Base-by-base conservation (phyloP, 2,329 filamentous ascomycete species). In the Claviceps paspali region DNA sequence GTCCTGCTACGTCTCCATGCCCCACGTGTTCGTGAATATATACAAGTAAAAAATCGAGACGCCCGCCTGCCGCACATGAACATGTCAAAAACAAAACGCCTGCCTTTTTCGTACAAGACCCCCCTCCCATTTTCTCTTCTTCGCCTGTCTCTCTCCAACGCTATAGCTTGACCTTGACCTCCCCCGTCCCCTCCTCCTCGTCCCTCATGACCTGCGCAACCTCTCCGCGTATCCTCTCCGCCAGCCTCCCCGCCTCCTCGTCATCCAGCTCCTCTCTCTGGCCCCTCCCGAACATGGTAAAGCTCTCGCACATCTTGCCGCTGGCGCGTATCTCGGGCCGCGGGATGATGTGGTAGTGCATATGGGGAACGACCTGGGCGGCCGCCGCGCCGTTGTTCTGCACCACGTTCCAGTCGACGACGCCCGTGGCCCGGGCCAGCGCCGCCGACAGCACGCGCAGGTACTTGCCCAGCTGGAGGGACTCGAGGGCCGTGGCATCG, bases 341-440 rank as follows among this genome's bases (percentile, higher is more conserved):
- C 0, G 88, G 88, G 24, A 98, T 92, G 36, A 96, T 71, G 50
- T 98, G 91, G 55, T 92, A 96, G 57, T 98, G 88, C 34, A 92
- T 79, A 57, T 96, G 88, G 17, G 82, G 81, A 2, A 96, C 86
- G 12, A 94, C 85, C 61, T 96, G 88, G 2, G 86, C 86, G 2
- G 88, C 88, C 23, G 85, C 75, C 3, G 78, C 78, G 12, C 88
- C 85, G 49, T 95, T 96, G 55, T 96, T 96, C 63, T 96, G 88
- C 38, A 96, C 84, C 22, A 96, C 76, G 57, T 98, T 98, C 81
- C 88, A 96, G 60, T 95, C 87, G 35, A 67, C 67, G 2, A 84
- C 73, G 8, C 78, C 80, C 2, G 79, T 82, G 1, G 76, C 74
- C 36, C 65, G 67, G 23, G 76, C 70, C 27, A 94, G 67, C 0